These are phyloP conservation scores for Fraxinus xanthoxyloides DNA, from an alignment of 305 asterid genomes.

Conservation along the genomic window DNA sequence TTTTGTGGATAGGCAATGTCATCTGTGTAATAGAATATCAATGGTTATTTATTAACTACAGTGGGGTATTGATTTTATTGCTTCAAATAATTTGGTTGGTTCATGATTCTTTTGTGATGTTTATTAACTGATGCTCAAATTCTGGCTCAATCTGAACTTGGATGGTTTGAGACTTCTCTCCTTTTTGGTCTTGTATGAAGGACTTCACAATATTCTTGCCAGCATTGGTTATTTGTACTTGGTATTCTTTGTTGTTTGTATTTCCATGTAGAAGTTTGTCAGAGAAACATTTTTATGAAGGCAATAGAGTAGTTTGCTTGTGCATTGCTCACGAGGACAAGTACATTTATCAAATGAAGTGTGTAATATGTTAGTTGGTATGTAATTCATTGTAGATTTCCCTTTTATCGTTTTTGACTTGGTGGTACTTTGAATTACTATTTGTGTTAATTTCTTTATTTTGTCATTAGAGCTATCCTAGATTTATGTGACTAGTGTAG, in stretches of 20 bases:
- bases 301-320: background rate
- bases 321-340: background rate
- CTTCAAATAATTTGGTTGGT: background rate
- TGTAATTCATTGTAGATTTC: background rate
- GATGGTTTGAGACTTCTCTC: background rate
- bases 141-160: background rate
- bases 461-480: background rate
- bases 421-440: background rate
- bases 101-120: background rate
- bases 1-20: background rate
- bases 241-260: background rate
- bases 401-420: background rate
- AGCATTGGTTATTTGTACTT: background rate
- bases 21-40: background rate
- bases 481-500: background rate
- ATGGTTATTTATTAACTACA: background rate
- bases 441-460: background rate
- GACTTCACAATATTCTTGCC: background rate
- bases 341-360: background rate
- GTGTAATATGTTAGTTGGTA: background rate
- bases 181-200: background rate
- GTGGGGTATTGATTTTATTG: background rate
- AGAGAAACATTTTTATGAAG: background rate
- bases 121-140: background rate
- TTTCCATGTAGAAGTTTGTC: background rate